Base-by-base conservation (phyloP, 495 filamentous ascomycete genomes). In the Amphirosellinia nigrospora region DNA sequence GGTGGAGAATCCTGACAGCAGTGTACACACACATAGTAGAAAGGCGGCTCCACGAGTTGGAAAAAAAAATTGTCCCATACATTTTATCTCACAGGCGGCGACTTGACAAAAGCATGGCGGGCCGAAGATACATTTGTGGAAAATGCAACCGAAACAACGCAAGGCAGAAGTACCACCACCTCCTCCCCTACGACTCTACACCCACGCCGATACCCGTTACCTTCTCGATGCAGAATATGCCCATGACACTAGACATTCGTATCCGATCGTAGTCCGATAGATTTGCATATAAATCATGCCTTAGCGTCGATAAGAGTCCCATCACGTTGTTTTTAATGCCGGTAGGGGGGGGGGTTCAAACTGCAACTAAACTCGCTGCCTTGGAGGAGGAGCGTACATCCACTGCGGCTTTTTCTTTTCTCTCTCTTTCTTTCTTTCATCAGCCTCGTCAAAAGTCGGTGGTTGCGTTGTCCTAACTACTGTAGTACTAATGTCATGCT, bases 61-160 rank as follows among this genome's bases (percentile, higher is more conserved):
- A 34, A 34, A 21, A 61, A n/a, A n/a, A n/a, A n/a, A n/a, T n/a
- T 41, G 11, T 61, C 36, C 13, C 58, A 13, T 32, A 26, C 26
- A 48, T 48, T 21, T 21, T 7, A n/a, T 46, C 19, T 39, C 28
- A 61, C 9, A 26, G 34, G 58, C 30, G 16, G 41, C 28, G 41
- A 30, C 62, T 36, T 28, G 46, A 65, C 21, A 50, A 50, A 13
- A 65, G 46, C 11, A 50, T 30, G 46, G 39, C 63, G 63, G 63
- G 34, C 45, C 41, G 11, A 53, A 38, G 10, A 19, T 53, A 65
- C 63, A 46, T 65, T 65, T 65, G 45, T 28, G 63, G 63, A 52
- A 52, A 65, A 65, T n/a, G 63, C 53, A 34, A 46, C 46, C 46
- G 46, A 65, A 30, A 64, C 30, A n/a, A 15, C 7, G 41, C 13